Percentiles rank a stretch among this genome's conserved stretches.
phyloP scores from a whole-genome alignment of 2,329 filamentous ascomycete genomes.

The Xylaria sp. region DNA sequence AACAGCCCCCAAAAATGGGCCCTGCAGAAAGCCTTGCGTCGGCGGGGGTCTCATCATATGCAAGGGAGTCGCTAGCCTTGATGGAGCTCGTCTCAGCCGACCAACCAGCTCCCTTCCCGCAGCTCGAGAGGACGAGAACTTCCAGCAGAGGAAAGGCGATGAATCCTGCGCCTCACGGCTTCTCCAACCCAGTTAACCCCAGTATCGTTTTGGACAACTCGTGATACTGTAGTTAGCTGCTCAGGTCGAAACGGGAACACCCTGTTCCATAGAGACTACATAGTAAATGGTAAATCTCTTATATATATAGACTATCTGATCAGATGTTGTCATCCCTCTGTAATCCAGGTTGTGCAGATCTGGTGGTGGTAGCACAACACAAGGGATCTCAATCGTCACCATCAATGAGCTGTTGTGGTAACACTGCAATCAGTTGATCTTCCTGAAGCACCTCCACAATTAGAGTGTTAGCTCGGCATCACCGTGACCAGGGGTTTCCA shows the following conservation, averaged over 20 bases:
- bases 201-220: background rate
- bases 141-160: constrained; percentile 21
- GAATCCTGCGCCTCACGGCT: constrained; percentile 36
- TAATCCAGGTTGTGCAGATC: background rate
- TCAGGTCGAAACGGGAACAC: constrained; percentile 10
- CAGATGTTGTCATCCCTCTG: background rate
- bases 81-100: constrained; percentile 21
- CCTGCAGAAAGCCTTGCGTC: constrained; percentile 35
- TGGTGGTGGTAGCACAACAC: constrained; percentile 3
- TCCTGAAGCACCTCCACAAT: constrained; percentile 1
- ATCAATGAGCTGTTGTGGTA: background rate
- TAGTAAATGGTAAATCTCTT: background rate
- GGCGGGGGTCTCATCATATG: constrained; percentile 17
- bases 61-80: constrained; percentile 23
- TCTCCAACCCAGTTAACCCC: constrained; percentile 27
- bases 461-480: constrained; percentile 30
- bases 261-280: background rate
- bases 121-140: constrained; percentile 18
- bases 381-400: constrained; percentile 4
- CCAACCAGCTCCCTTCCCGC: constrained; percentile 30
- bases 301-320: constrained; percentile 7
- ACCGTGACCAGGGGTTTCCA: constrained; percentile 27
- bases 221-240: constrained; percentile 1
- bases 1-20: constrained; percentile 33
- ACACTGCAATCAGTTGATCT: constrained; percentile 4